Evolutionary conservation across 169 alveolate genomes (phyloP).

Genomic region (Plasmodium vivax): DNA sequence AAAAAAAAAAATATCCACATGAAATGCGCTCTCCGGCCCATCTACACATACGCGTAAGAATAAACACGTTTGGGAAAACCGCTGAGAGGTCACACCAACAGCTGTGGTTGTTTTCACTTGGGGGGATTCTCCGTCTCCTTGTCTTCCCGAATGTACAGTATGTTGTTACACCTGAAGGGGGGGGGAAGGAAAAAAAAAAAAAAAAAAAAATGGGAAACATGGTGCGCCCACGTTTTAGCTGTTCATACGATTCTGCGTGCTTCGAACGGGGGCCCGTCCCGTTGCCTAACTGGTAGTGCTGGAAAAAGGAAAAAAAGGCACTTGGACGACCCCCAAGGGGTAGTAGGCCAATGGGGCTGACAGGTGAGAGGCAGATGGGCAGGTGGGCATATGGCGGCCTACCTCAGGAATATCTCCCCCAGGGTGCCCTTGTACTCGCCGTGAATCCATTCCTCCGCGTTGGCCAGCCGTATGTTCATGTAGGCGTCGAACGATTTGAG

Average conservation of each 20-base stretch:
- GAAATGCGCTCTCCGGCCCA: background rate
- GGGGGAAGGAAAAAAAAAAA: no score
- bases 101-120: background rate
- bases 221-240: background rate
- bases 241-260: background rate
- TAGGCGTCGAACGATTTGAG: constrained; percentile 92
- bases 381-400: no score
- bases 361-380: no score
- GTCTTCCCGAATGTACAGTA: constrained; percentile 87
- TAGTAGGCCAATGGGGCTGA: no score
- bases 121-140: constrained; percentile 82
- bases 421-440: constrained; percentile 92
- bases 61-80: background rate
- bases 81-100: background rate
- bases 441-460: constrained; percentile 95
- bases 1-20: background rate
- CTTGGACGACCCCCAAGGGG: background rate
- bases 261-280: background rate
- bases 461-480: constrained; percentile 91
- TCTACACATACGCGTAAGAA: background rate
- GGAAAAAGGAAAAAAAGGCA: background rate
- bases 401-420: constrained; percentile 90
- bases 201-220: background rate
- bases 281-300: background rate
- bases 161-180: constrained; percentile 88